Percentiles rank a stretch among this genome's conserved stretches.
Conservation (phyloP, 106 monocot genomes). For the Allium fistulosum region DNA sequence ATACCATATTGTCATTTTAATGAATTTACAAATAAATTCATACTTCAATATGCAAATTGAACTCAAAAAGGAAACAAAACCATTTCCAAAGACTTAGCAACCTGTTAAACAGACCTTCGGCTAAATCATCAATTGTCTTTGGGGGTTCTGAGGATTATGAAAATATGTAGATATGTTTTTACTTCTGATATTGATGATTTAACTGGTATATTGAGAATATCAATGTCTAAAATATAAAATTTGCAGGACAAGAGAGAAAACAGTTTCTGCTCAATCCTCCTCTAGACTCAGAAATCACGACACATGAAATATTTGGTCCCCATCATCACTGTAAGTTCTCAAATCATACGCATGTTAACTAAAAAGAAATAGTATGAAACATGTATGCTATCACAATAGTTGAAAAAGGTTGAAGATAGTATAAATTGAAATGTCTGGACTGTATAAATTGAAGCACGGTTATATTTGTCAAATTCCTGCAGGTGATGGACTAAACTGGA, state of each 20-base stretch:
- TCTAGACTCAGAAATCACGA: constrained; percentile 73
- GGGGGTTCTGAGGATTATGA: constrained; percentile 54
- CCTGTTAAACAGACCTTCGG: constrained; percentile 47
- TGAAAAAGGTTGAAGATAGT: constrained; percentile 85
- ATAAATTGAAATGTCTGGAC: constrained; percentile 3
- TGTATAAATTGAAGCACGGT: no score
- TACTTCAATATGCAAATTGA: constrained; percentile 16
- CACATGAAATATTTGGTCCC: constrained; percentile 85
- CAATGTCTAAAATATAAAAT: neutral
- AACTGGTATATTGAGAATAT: no score
- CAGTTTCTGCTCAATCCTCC: constrained; percentile 83
- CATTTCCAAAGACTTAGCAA: constrained; percentile 53
- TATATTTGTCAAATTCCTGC: no score
- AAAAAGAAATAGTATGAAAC: neutral
- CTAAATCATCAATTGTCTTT: constrained; percentile 41
- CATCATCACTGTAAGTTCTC: constrained; percentile 60
- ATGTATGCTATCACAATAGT: constrained; percentile 20
- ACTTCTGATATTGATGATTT: no score
- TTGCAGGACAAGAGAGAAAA: constrained; percentile 67
- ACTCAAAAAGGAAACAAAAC: constrained; percentile 29
- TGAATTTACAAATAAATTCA: neutral
- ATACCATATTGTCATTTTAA: neutral
- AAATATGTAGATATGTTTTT: constrained; percentile 33
- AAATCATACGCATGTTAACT: neutral
- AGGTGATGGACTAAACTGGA: no score